Evolutionary conservation across 139 green algal genomes (phyloP), one percentile per base, ranked within the genome.

Genomic region (Coelastrella sp.): DNA sequence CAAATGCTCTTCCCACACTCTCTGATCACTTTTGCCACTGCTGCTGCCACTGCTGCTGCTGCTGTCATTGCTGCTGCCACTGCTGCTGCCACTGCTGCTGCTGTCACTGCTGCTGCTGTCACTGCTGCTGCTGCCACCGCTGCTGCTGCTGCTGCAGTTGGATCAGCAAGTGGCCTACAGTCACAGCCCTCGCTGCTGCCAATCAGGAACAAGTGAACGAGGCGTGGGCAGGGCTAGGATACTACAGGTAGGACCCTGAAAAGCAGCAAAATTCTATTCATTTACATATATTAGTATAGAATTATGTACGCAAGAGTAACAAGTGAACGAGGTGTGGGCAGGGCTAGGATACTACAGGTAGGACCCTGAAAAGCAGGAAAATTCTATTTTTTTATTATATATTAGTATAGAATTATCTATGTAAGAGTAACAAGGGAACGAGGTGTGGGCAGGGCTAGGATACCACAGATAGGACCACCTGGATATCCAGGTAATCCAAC

Each of bases 271-370:
- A n/a, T n/a, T n/a, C n/a, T n/a, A n/a, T n/a, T n/a, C n/a, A n/a
- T n/a, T n/a, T n/a, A n/a, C n/a, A n/a, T n/a, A n/a, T n/a, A n/a
- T n/a, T n/a, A n/a, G n/a, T n/a, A n/a, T n/a, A n/a, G n/a, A n/a
- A n/a, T n/a, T n/a, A n/a, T n/a, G n/a, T n/a, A n/a, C n/a, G n/a
- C n/a, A n/a, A n/a, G n/a, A 80, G 7, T 22, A 80, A 17, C 73
- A 80, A 7, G 97, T 99, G 24, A 98, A 98, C 87, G 90, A 96
- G 15, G 61, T 97, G 73, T 99, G 98, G 98, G 96, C 98, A 3
- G 98, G 98, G 7, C 92, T 99, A 83, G 98, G 98, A 0, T 99
- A 99, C 93, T 99, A 99, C 96, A 92, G 98, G n/a, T 89, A 49
- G 19, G n/a, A n/a, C n/a, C n/a, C n/a, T n/a, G n/a, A n/a, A n/a